Conservation (phyloP, 345 rosid genomes). For the Firmiana major region DNA sequence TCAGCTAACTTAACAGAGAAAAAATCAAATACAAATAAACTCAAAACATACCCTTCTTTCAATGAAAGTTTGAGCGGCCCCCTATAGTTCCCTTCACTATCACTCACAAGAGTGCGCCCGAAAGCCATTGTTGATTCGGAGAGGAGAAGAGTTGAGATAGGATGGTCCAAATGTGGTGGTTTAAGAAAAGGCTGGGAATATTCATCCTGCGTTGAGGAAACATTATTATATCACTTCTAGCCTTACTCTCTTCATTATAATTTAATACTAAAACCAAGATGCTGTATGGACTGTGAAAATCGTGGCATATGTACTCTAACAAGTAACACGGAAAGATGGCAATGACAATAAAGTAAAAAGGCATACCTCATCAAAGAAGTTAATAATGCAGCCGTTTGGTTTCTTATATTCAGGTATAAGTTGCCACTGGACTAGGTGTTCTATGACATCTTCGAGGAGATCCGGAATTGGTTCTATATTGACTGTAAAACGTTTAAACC, state of each 20-base stretch:
- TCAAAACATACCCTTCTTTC: constrained; percentile 62
- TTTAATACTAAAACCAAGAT: background rate
- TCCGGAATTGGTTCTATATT: constrained; percentile 75
- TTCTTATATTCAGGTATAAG: constrained; percentile 77
- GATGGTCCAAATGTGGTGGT: constrained; percentile 97
- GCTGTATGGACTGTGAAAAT: background rate
- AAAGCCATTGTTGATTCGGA: constrained; percentile 86
- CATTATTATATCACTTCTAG: background rate
- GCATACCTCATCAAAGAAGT: constrained; percentile 88
- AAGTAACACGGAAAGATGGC: background rate
- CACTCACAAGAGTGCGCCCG: constrained; percentile 70
- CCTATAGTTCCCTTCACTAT: constrained; percentile 77
- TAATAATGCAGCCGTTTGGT: constrained; percentile 91
- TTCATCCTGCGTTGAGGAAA: constrained; percentile 54
- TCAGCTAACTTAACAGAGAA: background rate
- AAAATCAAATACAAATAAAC: background rate
- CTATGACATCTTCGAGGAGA: constrained; percentile 65
- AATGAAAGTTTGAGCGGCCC: constrained; percentile 72
- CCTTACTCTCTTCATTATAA: background rate
- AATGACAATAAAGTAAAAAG: constrained; percentile 7
- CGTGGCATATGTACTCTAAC: background rate
- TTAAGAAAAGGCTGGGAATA: constrained; percentile 87
- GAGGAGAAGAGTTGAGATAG: constrained; percentile 77
- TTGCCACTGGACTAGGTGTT: constrained; percentile 82
- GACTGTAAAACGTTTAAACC: constrained; percentile 34